Evolutionary conservation across 2,329 filamentous ascomycete genomes (phyloP), one percentile per base, ranked within the genome.

Genomic region (Cryphonectria radicalis): DNA sequence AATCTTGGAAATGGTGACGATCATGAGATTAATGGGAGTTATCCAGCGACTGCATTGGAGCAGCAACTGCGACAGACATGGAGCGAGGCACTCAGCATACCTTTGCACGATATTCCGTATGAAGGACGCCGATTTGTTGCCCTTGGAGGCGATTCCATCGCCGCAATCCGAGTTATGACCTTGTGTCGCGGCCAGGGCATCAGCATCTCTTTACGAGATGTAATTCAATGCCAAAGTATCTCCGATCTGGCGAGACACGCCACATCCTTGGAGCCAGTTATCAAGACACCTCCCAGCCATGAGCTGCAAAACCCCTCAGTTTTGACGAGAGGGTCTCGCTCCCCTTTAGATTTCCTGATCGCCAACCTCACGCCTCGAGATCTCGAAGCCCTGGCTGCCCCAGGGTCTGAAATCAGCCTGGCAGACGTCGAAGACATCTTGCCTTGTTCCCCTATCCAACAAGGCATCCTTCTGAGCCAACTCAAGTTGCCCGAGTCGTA

Each of bases 111-210:
- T n/a, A 40, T 63, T 19, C 37, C 59, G 4, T 71, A 79, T 2
- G 79, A 84, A 8, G 80, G 84, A 70, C 83, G 82, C 74, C 85
- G 86, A 75, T 84, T 86, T 77, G 19, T 53, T 10, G 22, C 46
- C 0, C 78, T 85, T 0, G 84, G 84, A 8, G 84, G 84, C 28
- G 82, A 86, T 74, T 86, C 84, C 0, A 80, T 86, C 3, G 72
- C 79, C 2, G 84, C 84, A 0, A 87, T 86, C 81, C 83, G 81
- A 63, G 74, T 87, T 5, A 84, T 85, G 19, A 79, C 82, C n/a
- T 78, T 79, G 37, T 81, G 81, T 14, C 78, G 82, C 59, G 77
- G 78, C 35, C 76, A 80, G 19, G 81, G 80, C 0, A 74, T 85
- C 28, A 71, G 76, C 0, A 66, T 86, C 13, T 81, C 78, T 1